Percentiles rank a stretch among this genome's conserved stretches.
phyloP scores from a whole-genome alignment of 2,329 filamentous ascomycete genomes.

The Clonostachys chloroleuca region DNA sequence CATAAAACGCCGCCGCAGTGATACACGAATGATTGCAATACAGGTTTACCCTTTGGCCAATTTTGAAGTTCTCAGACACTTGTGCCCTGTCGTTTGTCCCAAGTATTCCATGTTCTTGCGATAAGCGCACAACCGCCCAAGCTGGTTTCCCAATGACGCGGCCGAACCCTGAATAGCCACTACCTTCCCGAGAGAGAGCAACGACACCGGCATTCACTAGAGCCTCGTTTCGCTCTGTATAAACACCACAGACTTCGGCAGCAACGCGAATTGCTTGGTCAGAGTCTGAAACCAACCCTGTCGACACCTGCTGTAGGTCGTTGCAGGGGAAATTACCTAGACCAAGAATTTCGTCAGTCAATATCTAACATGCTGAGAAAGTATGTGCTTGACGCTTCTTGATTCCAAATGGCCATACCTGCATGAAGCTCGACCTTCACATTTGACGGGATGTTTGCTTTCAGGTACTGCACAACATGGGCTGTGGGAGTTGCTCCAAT shows the following conservation, averaged over 20 bases:
- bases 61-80: conserved; percentile 15
- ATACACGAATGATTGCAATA: conserved; percentile 28
- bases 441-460: conserved; percentile 17
- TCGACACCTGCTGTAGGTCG: conserved; percentile 32
- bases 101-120: conserved; percentile 31
- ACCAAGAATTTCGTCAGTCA: too few species aligned
- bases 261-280: conserved; percentile 22
- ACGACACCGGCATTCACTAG: conserved; percentile 28
- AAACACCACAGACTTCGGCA: conserved; percentile 28
- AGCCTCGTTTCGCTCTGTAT: conserved; percentile 28
- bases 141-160: conserved; percentile 14
- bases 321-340: conserved; percentile 24
- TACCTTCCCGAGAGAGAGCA: conserved; percentile 25
- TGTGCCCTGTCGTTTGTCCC: conserved; percentile 1
- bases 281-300: conserved; percentile 17
- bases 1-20: conserved; percentile 25
- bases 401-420: conserved; percentile 3
- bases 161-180: conserved; percentile 19
- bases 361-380: too few species aligned
- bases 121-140: conserved; percentile 25
- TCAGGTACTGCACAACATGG: conserved; percentile 22
- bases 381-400: too few species aligned
- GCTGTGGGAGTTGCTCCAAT: conserved; percentile 29
- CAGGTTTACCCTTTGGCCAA: conserved; percentile 24
- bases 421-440: conserved; percentile 28